These are phyloP conservation scores for Bipolaris bicolor DNA, from an alignment of 2,329 filamentous ascomycete genomes.

Conservation along the genomic window DNA sequence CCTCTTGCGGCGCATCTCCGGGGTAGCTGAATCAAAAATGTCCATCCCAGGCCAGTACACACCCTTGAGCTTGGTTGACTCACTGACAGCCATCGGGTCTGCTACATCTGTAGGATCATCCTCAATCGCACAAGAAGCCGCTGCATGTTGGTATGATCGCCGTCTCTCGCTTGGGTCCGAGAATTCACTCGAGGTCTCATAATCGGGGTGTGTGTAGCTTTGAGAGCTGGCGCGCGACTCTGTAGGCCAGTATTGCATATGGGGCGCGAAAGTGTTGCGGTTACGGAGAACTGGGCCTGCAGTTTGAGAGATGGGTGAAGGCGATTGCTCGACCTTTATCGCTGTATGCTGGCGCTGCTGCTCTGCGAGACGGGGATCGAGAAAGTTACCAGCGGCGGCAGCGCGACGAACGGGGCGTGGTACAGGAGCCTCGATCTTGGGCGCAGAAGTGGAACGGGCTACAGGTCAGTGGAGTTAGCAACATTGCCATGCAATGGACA, in stretches of 20 bases:
- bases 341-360: constrained; percentile 40
- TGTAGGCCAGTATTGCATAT: constrained; percentile 48
- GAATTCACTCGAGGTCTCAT: constrained; percentile 47
- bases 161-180: constrained; percentile 41
- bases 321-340: constrained; percentile 45
- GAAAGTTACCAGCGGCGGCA: constrained; percentile 32
- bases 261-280: constrained; percentile 40
- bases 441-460: constrained; percentile 33
- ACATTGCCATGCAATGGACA: constrained; percentile 1
- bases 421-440: constrained; percentile 34
- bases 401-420: constrained; percentile 35
- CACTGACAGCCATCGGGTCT: constrained; percentile 41
- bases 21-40: constrained; percentile 79
- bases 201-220: constrained; percentile 47
- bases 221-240: constrained; percentile 45
- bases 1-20: constrained; percentile 73
- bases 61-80: constrained; percentile 68
- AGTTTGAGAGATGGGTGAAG: constrained; percentile 37
- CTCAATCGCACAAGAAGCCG: constrained; percentile 41
- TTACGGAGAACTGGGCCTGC: constrained; percentile 38
- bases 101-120: constrained; percentile 34
- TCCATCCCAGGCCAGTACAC: constrained; percentile 79
- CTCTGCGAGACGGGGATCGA: constrained; percentile 48
- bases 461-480: constrained; percentile 28
- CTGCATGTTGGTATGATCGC: constrained; percentile 31